These are phyloP conservation scores for Saccharomyces hybrid DNA, from an alignment of 1,139 yeast genomes.

Conservation along the genomic window DNA sequence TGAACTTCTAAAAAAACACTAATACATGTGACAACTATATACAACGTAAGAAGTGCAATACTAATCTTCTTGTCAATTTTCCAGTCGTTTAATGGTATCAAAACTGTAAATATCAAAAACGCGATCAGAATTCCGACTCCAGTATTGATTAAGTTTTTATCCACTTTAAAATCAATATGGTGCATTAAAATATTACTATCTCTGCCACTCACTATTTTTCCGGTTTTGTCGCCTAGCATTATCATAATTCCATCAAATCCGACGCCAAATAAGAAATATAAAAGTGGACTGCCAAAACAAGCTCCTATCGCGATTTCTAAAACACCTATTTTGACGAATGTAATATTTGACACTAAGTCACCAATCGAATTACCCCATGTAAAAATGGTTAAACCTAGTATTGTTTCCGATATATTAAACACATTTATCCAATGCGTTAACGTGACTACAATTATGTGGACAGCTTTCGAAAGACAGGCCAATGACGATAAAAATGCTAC, in stretches of 20 bases:
- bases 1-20: slow-evolving; percentile 11
- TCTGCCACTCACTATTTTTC: slow-evolving; percentile 1
- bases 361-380: slow-evolving; percentile 90
- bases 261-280: slow-evolving; percentile 54
- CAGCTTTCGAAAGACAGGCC: slow-evolving; percentile 67
- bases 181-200: slow-evolving; percentile 2
- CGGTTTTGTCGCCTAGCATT: slow-evolving; percentile 23
- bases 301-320: slow-evolving; percentile 92
- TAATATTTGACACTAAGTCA: slow-evolving; percentile 76
- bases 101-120: slow-evolving; percentile 43
- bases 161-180: slow-evolving; percentile 36
- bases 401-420: slow-evolving; percentile 63
- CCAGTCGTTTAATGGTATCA: slow-evolving; percentile 63
- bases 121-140: slow-evolving; percentile 47
- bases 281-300: slow-evolving; percentile 86
- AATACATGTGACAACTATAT: slow-evolving; percentile 11
- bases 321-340: slow-evolving; percentile 79
- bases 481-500: slow-evolving; percentile 64
- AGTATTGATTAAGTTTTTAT: slow-evolving; percentile 43
- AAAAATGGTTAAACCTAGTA: slow-evolving; percentile 75
- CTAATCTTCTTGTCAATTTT: slow-evolving; percentile 54
- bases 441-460: slow-evolving; percentile 66
- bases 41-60: slow-evolving; percentile 14
- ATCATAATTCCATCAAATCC: slow-evolving; percentile 59
- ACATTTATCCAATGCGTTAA: slow-evolving; percentile 56